These are phyloP conservation scores for Monosporascus sp. DNA, from an alignment of 2,329 filamentous ascomycete species.

Conservation along the genomic window DNA sequence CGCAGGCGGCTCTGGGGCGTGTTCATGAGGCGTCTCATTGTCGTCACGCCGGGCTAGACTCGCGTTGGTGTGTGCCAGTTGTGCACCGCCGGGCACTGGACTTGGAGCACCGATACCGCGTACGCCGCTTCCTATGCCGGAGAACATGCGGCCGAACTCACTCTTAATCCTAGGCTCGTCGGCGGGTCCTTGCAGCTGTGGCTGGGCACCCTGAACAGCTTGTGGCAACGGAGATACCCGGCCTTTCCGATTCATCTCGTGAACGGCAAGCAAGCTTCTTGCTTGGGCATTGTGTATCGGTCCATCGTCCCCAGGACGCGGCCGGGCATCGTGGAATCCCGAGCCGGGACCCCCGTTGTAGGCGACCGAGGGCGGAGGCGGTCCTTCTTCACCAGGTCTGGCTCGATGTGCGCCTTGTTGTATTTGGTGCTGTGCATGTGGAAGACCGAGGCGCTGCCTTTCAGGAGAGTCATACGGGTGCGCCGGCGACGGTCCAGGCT, in stretches of 20 bases:
- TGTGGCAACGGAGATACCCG: constrained; percentile 85
- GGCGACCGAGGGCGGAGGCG: constrained; percentile 44
- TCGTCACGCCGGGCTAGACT: constrained; percentile 49
- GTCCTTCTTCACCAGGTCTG: constrained; percentile 42
- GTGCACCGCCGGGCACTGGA: constrained; percentile 39
- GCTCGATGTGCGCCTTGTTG: constrained; percentile 30
- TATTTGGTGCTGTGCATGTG: constrained; percentile 29
- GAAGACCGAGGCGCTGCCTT: constrained; percentile 37
- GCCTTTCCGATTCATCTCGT: constrained; percentile 75
- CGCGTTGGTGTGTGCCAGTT: constrained; percentile 42
- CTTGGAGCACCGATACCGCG: constrained; percentile 46
- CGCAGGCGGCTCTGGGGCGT: constrained; percentile 39
- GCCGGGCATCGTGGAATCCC: constrained; percentile 36
- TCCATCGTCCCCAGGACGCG: constrained; percentile 44
- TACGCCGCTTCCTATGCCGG: constrained; percentile 69
- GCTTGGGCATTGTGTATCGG: constrained; percentile 53
- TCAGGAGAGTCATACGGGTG: constrained; percentile 47
- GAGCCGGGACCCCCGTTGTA: constrained; percentile 40
- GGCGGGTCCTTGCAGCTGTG: constrained; percentile 69
- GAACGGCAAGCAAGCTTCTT: constrained; percentile 69
- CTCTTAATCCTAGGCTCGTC: constrained; percentile 89
- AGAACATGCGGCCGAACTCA: constrained; percentile 92
- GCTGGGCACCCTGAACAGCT: constrained; percentile 87
- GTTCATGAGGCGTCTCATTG: constrained; percentile 32
- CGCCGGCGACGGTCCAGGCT: constrained; percentile 18